Conservation (phyloP, 1,284 basidiomycete genomes). For the Porogramme epimiltina region DNA sequence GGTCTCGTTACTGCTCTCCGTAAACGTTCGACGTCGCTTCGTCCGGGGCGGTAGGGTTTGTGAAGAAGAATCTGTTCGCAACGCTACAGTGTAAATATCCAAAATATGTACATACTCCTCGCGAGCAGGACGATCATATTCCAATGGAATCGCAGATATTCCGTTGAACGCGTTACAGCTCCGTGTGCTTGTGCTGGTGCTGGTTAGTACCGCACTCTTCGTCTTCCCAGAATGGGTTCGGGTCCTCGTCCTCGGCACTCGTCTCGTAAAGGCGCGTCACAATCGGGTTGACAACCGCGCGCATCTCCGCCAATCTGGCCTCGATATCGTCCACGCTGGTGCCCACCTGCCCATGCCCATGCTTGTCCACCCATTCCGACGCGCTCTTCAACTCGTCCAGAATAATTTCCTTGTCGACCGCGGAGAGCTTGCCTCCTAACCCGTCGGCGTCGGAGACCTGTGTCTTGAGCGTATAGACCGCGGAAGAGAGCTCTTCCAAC, state of each 20-base stretch:
- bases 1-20: slow-evolving; percentile 31
- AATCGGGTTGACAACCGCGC: slow-evolving; percentile 62
- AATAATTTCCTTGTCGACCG: slow-evolving; percentile 89
- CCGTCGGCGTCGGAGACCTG: slow-evolving; percentile 88
- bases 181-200: slow-evolving; percentile 58
- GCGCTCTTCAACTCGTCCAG: slow-evolving; percentile 84
- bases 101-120: too few relatives aligned
- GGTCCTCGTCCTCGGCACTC: slow-evolving; percentile 32
- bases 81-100: too few relatives aligned
- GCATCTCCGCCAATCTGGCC: slow-evolving; percentile 78
- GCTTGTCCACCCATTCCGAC: slow-evolving; percentile 87
- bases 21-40: slow-evolving; percentile 35
- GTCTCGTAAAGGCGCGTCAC: slow-evolving; percentile 76
- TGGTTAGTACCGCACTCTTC: slow-evolving; percentile 58
- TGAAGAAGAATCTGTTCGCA: not conserved
- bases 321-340: slow-evolving; percentile 88
- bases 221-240: too few relatives aligned
- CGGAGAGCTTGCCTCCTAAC: slow-evolving; percentile 86
- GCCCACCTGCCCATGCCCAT: slow-evolving; percentile 63
- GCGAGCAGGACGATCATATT: too few relatives aligned
- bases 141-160: too few relatives aligned
- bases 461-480: slow-evolving; percentile 82
- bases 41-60: not conserved
- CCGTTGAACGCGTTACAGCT: slow-evolving; percentile 64
- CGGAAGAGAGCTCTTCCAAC: slow-evolving; percentile 78